A percentile compares a stretch with the other conserved stretches of the same genome.
Evolutionary conservation across 139 green algal species (phyloP).

Genomic region (Trebouxia sp.): DNA sequence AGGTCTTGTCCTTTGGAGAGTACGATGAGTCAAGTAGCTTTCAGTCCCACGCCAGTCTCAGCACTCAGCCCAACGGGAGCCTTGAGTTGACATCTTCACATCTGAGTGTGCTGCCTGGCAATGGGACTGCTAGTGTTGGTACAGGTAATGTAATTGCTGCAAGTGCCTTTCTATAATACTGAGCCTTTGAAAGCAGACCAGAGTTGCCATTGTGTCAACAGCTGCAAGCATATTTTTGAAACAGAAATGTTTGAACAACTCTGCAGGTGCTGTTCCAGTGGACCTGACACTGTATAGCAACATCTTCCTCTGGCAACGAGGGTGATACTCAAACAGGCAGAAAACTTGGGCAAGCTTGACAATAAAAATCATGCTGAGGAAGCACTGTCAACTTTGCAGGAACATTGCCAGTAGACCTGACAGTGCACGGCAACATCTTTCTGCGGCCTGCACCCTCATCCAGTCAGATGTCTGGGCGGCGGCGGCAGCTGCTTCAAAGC

Average conservation of each 20-base stretch:
- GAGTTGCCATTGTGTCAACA: too few relatives aligned
- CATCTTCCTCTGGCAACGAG: background rate
- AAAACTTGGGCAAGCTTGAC: too few relatives aligned
- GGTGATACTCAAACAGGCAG: too few relatives aligned
- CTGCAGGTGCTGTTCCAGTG: background rate
- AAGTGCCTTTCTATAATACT: too few relatives aligned
- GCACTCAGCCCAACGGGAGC: background rate
- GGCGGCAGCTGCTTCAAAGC: background rate
- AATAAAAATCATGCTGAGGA: too few relatives aligned
- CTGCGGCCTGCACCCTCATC: background rate
- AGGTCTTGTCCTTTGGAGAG: background rate
- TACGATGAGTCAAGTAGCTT: background rate
- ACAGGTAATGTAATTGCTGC: too few relatives aligned
- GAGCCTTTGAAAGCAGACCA: too few relatives aligned
- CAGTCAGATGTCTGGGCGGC: background rate
- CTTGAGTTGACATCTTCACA: background rate
- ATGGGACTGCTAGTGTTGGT: background rate
- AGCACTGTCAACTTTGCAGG: too few relatives aligned
- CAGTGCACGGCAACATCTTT: slow-evolving; percentile 5
- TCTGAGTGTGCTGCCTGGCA: background rate
- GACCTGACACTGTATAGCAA: background rate
- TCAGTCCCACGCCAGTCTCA: background rate
- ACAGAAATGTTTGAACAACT: background rate
- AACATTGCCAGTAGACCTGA: background rate
- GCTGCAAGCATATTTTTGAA: background rate